Evolutionary conservation across 768 basidiomycete species (phyloP).

Genomic region (Naganishia onofrii): DNA sequence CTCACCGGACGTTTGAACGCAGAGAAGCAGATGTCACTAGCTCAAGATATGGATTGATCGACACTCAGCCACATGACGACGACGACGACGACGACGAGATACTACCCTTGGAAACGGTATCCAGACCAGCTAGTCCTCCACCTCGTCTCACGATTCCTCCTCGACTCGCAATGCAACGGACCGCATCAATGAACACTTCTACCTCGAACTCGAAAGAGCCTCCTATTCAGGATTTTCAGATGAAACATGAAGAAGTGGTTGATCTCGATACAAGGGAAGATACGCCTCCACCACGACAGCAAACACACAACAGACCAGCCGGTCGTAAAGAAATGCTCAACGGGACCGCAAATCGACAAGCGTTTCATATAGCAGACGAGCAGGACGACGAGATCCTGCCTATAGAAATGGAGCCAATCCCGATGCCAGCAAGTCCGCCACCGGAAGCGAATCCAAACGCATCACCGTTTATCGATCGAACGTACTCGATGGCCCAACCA

Average conservation of each 20-base stretch:
- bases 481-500: slow-evolving; percentile 10
- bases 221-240: neutral
- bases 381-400: slow-evolving; percentile 18
- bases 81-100: neutral
- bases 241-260: slow-evolving; percentile 2
- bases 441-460: neutral
- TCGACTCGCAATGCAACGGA: neutral
- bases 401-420: neutral
- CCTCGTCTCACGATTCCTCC: slow-evolving; percentile 17
- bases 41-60: slow-evolving; percentile 1
- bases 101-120: neutral
- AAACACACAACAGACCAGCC: neutral
- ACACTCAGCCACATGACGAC: slow-evolving; percentile 4
- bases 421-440: slow-evolving; percentile 7
- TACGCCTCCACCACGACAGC: neutral
- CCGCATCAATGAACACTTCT: neutral
- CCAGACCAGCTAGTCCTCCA: neutral
- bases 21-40: neutral
- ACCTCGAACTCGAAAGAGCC: neutral
- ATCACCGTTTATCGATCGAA: neutral
- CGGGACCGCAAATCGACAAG: neutral
- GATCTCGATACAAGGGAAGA: slow-evolving; percentile 14
- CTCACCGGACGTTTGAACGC: neutral
- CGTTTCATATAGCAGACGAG: neutral
- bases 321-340: neutral